Evolutionary conservation across 768 basidiomycete genomes (phyloP), one percentile per base, ranked within the genome.

Genomic region (Mycena metata): DNA sequence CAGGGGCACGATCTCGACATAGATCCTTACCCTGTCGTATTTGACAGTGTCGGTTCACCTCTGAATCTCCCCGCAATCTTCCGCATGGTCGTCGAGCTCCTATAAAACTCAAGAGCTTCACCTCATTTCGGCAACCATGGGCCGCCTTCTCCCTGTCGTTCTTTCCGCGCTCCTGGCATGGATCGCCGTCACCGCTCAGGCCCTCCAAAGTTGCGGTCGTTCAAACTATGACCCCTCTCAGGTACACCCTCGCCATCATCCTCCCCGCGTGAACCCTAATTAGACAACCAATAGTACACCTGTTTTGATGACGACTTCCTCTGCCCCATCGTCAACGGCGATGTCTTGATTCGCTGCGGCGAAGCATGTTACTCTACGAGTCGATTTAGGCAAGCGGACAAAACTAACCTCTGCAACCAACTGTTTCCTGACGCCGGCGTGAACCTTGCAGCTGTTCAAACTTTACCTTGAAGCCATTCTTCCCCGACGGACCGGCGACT

Each of bases 241-340:
- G 69, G 69, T 67, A 42, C 36, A 35, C 16, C 15, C 12, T 24
- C 21, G 15, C 45, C 21, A 15, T 50, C 30, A 15, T 50, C 13
- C 1, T 35, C 13, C 10, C 9, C 36, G 24, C n/a, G 17, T 7
- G n/a, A 16, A 35, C 56, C 30, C 30, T 30, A 30, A 30, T 30
- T 64, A 33, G 49, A 49, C 16, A 9, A 16, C 9, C 11, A 8
- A 24, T 30, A 72, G 71, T 72, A 72, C 24, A 66, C 64, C 33
- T 72, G 71, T 41, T 72, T 69, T 26, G 56, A 72, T 39, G 49
- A 57, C 60, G 49, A 13, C 5, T 63, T 69, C 35, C 67, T 72
- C 57, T 72, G 71, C 33, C 71, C 71, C 5, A 67, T 72, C 33
- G n/a, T 60, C 23, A 59, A 60, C 24, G 67, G 60, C 47, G 63